These are phyloP conservation scores for Pleurotus pulmonarius DNA, from an alignment of 768 basidiomycete genomes.

Conservation along the genomic window DNA sequence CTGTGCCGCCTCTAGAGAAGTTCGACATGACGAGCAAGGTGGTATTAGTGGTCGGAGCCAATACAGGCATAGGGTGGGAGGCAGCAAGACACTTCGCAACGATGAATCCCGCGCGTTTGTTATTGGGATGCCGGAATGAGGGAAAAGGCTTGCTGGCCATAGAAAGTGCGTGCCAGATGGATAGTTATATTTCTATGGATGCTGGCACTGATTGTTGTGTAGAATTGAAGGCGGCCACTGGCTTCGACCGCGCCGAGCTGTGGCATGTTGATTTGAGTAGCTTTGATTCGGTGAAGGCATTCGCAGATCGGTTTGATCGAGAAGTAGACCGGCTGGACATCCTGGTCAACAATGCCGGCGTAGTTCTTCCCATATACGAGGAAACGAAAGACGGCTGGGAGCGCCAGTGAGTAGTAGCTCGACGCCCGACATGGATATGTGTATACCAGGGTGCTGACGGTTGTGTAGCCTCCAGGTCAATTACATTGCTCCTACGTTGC, in stretches of 20 bases:
- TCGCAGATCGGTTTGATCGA: constrained; percentile 30
- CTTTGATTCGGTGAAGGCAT: constrained; percentile 37
- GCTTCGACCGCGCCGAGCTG: constrained; percentile 29
- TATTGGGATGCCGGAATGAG: constrained; percentile 34
- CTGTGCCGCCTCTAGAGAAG: constrained; percentile 25
- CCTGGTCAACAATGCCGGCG: constrained; percentile 41
- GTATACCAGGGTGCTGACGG: too few species aligned
- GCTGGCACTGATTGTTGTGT: not conserved
- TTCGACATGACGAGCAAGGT: constrained; percentile 41
- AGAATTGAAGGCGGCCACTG: constrained; percentile 29
- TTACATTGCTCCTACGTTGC: constrained; percentile 34
- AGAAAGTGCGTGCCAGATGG: constrained; percentile 21
- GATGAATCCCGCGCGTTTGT: constrained; percentile 37
- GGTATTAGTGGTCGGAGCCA: constrained; percentile 46
- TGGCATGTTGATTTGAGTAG: constrained; percentile 37
- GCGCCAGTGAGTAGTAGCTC: constrained; percentile 23
- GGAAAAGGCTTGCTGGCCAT: constrained; percentile 32
- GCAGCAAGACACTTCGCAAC: constrained; percentile 40
- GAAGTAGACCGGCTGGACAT: constrained; percentile 35
- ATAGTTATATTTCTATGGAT: not conserved
- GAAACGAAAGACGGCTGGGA: constrained; percentile 45
- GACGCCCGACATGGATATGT: too few species aligned
- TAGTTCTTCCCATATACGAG: constrained; percentile 12
- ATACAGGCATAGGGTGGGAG: constrained; percentile 48
- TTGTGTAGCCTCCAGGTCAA: constrained; percentile 43